phyloP scores from a whole-genome alignment of 257 asterid genomes.

The Solanum okadae region DNA sequence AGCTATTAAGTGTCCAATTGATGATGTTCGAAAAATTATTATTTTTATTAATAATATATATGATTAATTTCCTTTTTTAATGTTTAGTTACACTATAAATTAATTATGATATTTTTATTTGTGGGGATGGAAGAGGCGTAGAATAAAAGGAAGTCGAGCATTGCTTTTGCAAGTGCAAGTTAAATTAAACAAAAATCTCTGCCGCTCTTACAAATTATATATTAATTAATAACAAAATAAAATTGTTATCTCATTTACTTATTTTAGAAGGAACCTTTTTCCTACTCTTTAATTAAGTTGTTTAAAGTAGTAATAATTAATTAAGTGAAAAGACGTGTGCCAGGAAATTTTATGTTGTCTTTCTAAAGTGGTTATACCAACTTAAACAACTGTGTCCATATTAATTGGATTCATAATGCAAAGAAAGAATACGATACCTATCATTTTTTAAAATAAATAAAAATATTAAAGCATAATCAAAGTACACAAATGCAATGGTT shows the following conservation, averaged over 20 bases:
- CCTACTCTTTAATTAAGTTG: not conserved
- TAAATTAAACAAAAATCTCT: not conserved
- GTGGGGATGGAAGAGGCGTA: not conserved
- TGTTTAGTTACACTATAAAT: not conserved
- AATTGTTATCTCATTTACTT: not conserved
- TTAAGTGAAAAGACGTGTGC: not conserved
- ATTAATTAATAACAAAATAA: not conserved
- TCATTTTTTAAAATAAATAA: not conserved
- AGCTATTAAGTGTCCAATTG: not conserved
- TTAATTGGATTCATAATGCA: not conserved
- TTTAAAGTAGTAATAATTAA: not conserved
- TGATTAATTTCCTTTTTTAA: not conserved
- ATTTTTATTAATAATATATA: not conserved
- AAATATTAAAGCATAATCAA: not conserved
- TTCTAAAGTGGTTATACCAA: slow-evolving; percentile 43
- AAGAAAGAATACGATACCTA: not conserved
- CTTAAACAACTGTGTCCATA: slow-evolving; percentile 21
- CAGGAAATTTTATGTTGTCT: slow-evolving; percentile 11
- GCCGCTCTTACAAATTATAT: not conserved
- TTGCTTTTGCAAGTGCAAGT: not conserved
- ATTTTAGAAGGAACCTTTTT: not conserved
- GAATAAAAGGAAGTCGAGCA: not conserved
- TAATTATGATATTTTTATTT: not conserved
- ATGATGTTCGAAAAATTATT: not conserved
- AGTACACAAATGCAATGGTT: not conserved